These are phyloP conservation scores for Plectosphaerella cucumerina DNA, from an alignment of 2,329 filamentous ascomycete species.

Conservation along the genomic window DNA sequence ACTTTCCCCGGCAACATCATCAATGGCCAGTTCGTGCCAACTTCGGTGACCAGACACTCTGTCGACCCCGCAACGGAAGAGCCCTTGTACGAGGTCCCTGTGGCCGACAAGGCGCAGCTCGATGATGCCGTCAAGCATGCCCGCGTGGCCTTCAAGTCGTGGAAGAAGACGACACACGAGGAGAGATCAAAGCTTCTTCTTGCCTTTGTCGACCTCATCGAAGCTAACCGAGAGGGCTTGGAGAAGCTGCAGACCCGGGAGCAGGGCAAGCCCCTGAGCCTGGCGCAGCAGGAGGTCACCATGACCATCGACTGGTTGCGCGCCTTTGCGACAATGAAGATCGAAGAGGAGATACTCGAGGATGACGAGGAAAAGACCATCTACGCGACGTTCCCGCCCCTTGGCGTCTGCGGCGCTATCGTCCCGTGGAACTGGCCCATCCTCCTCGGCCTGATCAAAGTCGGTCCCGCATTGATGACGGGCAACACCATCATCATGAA, in stretches of 20 bases:
- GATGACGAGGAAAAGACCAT: constrained; percentile 27
- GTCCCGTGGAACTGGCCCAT: constrained; percentile 47
- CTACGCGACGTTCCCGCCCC: constrained; percentile 17
- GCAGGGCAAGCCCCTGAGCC: constrained; percentile 21
- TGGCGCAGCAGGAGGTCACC: constrained; percentile 11
- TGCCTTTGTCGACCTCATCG: constrained; percentile 19
- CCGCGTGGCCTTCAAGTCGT: constrained; percentile 20
- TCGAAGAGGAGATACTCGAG: constrained; percentile 33
- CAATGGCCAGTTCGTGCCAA: not conserved
- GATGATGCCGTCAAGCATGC: constrained; percentile 23
- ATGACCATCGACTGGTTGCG: constrained; percentile 15
- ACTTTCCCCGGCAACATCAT: not conserved
- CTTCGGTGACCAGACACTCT: not conserved
- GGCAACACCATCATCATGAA: constrained; percentile 54
- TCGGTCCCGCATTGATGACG: constrained; percentile 52
- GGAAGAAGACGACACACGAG: constrained; percentile 21
- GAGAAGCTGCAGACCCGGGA: constrained; percentile 18
- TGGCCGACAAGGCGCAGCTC: constrained; percentile 22
- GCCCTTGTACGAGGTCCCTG: constrained; percentile 22
- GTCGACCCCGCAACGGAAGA: constrained; percentile 5
- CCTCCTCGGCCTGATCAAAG: constrained; percentile 43
- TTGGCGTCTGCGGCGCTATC: constrained; percentile 40
- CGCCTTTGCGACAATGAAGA: constrained; percentile 15
- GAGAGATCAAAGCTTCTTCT: constrained; percentile 17
- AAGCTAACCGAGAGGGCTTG: constrained; percentile 17